Conservation (phyloP, 495 filamentous ascomycete genomes). For the Xylaria telfairii region DNA sequence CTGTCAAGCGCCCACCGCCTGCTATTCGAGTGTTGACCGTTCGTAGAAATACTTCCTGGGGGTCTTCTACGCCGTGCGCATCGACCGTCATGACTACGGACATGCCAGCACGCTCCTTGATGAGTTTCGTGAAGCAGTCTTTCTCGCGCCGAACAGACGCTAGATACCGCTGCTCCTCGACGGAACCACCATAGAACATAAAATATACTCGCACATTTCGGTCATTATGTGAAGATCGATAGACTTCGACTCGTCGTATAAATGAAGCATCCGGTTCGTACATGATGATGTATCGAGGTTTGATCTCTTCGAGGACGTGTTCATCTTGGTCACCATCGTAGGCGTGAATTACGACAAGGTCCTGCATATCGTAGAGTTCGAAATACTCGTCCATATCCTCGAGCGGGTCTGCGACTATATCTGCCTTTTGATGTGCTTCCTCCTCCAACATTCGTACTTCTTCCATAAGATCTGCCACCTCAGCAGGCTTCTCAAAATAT, state of each 20-base stretch:
- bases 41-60: constrained; percentile 90
- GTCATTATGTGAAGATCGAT: constrained; percentile 90
- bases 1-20: constrained; percentile 85
- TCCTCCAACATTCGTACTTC: constrained; percentile 81
- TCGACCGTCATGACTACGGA: constrained; percentile 80
- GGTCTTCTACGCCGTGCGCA: constrained; percentile 72
- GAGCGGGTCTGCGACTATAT: constrained; percentile 79
- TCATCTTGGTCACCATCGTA: constrained; percentile 95
- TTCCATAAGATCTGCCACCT: constrained; percentile 64
- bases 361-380: constrained; percentile 89
- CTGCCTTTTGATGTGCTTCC: constrained; percentile 74
- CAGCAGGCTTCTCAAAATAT: constrained; percentile 56
- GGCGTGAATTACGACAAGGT: constrained; percentile 86
- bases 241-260: constrained; percentile 92
- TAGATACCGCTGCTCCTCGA: constrained; percentile 95
- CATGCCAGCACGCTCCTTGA: constrained; percentile 93
- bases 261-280: constrained; percentile 97
- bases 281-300: constrained; percentile 96
- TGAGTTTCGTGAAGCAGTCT: constrained; percentile 90
- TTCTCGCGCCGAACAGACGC: constrained; percentile 90
- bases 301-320: constrained; percentile 89
- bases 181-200: constrained; percentile 91
- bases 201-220: constrained; percentile 92
- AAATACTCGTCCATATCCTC: constrained; percentile 92
- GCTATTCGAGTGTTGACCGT: constrained; percentile 98